Evolutionary conservation across 495 filamentous ascomycete genomes (phyloP), one percentile per base, ranked within the genome.

Genomic region (Elasticomyces elasticus): DNA sequence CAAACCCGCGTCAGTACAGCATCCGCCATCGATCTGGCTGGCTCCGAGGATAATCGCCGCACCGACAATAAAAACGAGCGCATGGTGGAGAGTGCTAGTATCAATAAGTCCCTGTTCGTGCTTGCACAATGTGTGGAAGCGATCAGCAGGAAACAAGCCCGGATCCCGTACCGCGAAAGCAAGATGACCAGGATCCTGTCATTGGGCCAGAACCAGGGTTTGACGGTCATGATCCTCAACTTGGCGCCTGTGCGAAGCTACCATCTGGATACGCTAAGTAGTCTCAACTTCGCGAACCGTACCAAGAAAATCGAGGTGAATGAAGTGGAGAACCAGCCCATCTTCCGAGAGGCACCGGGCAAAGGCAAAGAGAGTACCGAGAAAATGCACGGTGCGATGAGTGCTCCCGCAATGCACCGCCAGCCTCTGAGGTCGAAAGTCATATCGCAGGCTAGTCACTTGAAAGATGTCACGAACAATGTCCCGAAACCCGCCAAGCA

Each of bases 131-230:
- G 92, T 62, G 89, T 97, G 41, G 92, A 98, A 69, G 92, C 92
- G 13, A 98, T 98, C 59, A 79, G 76, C 53, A 82, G 81, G 63
- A 85, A 86, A 63, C 79, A 84, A 48, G 78, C 78, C 48, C 80
- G 92, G 22, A 91, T 97, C 55, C 92, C 92, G 0, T 96, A 94
- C 65, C 79, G 89, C 50, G 92, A 98, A 66, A 87, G 83, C 23
- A 98, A 97, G 73, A 96, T 97, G 92, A 98, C 92, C 3, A 77
- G 92, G 31, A 96, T 98, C 28, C 67, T 98, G 26, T 90, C 84
- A 0, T 72, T 96, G 11, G 92, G 92, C 0, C 92, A 98, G 69
- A 97, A 97, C 67, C 89, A 95, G 58, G 91, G 92, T 12, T 76
- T 95, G 40, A 96, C 90, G 0, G 75, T 97, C 52, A 98, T 98